These are phyloP conservation scores for Penicillium sumatraense DNA, from an alignment of 2,329 filamentous ascomycete genomes.

Conservation along the genomic window DNA sequence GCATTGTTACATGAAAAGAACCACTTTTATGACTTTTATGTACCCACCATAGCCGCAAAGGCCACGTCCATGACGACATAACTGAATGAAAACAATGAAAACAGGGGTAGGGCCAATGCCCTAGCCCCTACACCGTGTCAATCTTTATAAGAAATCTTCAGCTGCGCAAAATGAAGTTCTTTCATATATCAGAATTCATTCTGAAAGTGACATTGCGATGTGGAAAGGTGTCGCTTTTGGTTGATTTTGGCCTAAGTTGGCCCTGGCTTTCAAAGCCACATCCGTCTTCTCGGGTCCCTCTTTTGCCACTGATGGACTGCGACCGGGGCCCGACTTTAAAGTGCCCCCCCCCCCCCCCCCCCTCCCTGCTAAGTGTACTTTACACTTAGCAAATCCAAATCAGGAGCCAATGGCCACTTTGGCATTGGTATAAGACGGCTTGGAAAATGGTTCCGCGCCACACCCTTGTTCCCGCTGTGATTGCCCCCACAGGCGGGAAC, in stretches of 20 bases:
- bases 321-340: too few species aligned
- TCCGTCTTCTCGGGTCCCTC: not conserved
- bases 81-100: conserved; percentile 5
- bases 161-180: too few species aligned
- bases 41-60: conserved; percentile 1
- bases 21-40: conserved; percentile 6
- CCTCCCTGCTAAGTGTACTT: not conserved
- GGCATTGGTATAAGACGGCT: not conserved
- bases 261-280: not conserved
- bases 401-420: not conserved
- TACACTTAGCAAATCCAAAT: too few species aligned
- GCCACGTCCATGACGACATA: conserved; percentile 12
- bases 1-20: conserved; percentile 4
- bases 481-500: conserved; percentile 11
- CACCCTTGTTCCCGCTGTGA: not conserved
- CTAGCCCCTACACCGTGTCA: conserved; percentile 9
- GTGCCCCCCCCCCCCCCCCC: too few species aligned
- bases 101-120: conserved; percentile 19
- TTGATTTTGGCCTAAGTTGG: not conserved
- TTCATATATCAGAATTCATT: not conserved
- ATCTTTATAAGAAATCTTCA: conserved; percentile 9
- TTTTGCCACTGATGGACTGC: not conserved
- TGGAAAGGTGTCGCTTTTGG: not conserved
- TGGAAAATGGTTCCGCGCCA: not conserved
- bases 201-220: not conserved